Percentiles rank a stretch among this genome's conserved stretches.
These are phyloP conservation scores for Leccinum subgranulosum DNA, from an alignment of 768 basidiomycete genomes.

Conservation along the genomic window DNA sequence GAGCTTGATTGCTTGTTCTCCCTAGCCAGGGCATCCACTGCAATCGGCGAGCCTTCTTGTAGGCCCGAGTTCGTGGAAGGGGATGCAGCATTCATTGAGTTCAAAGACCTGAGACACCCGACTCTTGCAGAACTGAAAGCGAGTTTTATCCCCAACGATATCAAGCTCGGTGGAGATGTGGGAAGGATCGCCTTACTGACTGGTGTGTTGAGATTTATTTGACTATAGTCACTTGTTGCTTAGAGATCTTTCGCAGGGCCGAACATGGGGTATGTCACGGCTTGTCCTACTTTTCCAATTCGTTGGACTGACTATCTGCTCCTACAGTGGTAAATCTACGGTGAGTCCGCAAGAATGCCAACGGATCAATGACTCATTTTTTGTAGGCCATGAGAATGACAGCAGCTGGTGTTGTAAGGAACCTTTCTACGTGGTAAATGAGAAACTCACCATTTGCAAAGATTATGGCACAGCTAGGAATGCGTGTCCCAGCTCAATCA, in stretches of 20 bases:
- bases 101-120: slow-evolving; percentile 87
- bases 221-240: background rate
- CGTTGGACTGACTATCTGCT: background rate
- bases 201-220: slow-evolving; percentile 42
- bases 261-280: slow-evolving; percentile 74
- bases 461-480: slow-evolving; percentile 95
- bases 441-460: slow-evolving; percentile 23
- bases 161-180: slow-evolving; percentile 75
- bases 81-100: slow-evolving; percentile 79
- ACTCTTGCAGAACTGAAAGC: slow-evolving; percentile 65
- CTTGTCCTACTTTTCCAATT: background rate
- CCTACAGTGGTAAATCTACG: slow-evolving; percentile 70
- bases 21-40: slow-evolving; percentile 83
- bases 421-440: background rate
- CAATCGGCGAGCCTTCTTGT: slow-evolving; percentile 92
- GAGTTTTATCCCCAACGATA: slow-evolving; percentile 91
- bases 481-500: slow-evolving; percentile 83
- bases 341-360: slow-evolving; percentile 31
- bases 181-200: slow-evolving; percentile 84
- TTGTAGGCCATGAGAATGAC: slow-evolving; percentile 89
- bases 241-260: slow-evolving; percentile 47
- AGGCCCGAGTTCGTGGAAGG: slow-evolving; percentile 84
- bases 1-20: slow-evolving; percentile 97
- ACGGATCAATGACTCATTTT: background rate
- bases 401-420: slow-evolving; percentile 78